phyloP scores from a whole-genome alignment of 352 stramenopile genomes.

The Phytophthora palmivora region DNA sequence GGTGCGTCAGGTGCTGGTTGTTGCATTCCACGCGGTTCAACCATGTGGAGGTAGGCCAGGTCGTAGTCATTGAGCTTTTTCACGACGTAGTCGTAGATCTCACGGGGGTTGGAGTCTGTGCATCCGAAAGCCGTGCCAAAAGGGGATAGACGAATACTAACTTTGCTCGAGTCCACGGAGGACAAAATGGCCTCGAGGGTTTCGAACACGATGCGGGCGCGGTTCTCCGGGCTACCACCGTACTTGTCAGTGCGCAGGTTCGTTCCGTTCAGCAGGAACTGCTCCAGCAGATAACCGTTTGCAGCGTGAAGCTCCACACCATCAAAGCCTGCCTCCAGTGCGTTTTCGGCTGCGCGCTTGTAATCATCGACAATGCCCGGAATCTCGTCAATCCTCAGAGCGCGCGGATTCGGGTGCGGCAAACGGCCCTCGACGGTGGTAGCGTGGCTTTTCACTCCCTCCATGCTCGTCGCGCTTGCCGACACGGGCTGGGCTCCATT shows the following conservation, averaged over 20 bases:
- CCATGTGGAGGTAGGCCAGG: slow-evolving; percentile 58
- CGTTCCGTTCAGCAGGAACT: slow-evolving; percentile 77
- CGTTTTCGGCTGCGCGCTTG: slow-evolving; percentile 39
- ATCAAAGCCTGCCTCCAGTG: slow-evolving; percentile 89
- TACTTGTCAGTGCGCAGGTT: slow-evolving; percentile 72
- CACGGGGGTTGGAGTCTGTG: slow-evolving; percentile 48
- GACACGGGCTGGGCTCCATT: slow-evolving; percentile 56
- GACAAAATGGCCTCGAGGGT: slow-evolving; percentile 57
- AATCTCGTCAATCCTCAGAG: slow-evolving; percentile 81
- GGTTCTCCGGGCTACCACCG: slow-evolving; percentile 82
- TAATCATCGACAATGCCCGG: slow-evolving; percentile 40
- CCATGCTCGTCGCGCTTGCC: slow-evolving; percentile 43
- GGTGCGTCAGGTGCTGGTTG: slow-evolving; percentile 36
- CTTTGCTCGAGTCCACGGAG: slow-evolving; percentile 35
- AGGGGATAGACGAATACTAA: slow-evolving; percentile 47
- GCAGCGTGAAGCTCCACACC: slow-evolving; percentile 90
- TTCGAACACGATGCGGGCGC: slow-evolving; percentile 74
- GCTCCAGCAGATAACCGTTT: slow-evolving; percentile 93
- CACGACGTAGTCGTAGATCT: slow-evolving; percentile 50
- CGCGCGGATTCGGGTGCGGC: slow-evolving; percentile 53
- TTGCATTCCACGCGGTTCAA: slow-evolving; percentile 53
- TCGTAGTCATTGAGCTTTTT: slow-evolving; percentile 47
- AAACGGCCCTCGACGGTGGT: slow-evolving; percentile 45
- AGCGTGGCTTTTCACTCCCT: slow-evolving; percentile 35
- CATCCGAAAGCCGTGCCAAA: slow-evolving; percentile 46